phyloP scores from a whole-genome alignment of 2,329 filamentous ascomycete genomes.

The Xylariaceae sp. region DNA sequence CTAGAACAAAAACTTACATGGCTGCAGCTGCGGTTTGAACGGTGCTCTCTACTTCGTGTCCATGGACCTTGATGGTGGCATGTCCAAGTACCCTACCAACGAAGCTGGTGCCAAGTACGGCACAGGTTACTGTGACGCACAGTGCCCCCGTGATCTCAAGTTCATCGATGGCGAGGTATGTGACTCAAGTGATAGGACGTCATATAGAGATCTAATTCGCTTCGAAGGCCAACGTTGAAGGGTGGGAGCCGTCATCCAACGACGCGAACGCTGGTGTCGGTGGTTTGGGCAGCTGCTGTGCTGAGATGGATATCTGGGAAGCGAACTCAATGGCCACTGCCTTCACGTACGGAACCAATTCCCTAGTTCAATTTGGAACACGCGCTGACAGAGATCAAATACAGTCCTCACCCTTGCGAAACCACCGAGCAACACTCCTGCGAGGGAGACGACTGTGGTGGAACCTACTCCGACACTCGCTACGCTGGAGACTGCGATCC shows the following conservation, averaged over 20 bases:
- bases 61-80: constrained; percentile 53
- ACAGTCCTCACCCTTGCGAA: constrained; percentile 52
- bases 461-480: constrained; percentile 43
- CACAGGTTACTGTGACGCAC: constrained; percentile 51
- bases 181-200: not conserved
- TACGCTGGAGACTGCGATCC: constrained; percentile 59
- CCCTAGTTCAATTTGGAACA: no score
- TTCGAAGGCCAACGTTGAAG: constrained; percentile 39
- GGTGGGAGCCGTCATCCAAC: constrained; percentile 43
- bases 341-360: constrained; percentile 36
- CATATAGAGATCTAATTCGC: not conserved
- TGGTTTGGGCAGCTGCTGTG: constrained; percentile 49
- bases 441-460: constrained; percentile 43
- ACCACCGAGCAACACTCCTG: constrained; percentile 44
- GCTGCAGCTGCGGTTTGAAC: constrained; percentile 53
- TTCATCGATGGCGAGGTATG: constrained; percentile 43
- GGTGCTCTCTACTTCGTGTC: constrained; percentile 56
- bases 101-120: constrained; percentile 50
- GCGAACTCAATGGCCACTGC: constrained; percentile 57
- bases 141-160: constrained; percentile 47
- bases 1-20: not conserved
- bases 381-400: no score
- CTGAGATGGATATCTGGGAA: constrained; percentile 60
- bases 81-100: constrained; percentile 41
- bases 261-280: constrained; percentile 48